Percentiles rank a stretch among this genome's conserved stretches.
phyloP scores from a whole-genome alignment of 1,139 yeast species.

The Pichia sp. region DNA sequence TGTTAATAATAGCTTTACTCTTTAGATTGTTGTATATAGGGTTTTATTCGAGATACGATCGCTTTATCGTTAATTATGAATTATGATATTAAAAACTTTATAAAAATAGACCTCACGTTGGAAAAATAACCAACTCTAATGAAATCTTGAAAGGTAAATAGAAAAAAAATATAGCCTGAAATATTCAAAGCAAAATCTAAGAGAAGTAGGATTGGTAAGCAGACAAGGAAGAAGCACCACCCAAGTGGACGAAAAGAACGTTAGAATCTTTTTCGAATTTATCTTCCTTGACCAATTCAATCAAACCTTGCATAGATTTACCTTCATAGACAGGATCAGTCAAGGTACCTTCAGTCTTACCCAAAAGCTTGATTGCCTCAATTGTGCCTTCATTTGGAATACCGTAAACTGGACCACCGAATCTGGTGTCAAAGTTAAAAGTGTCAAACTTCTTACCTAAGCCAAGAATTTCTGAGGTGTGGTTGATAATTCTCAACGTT shows the following conservation, averaged over 20 bases:
- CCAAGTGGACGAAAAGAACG: constrained; percentile 30
- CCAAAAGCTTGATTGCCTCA: constrained; percentile 32
- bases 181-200: too few relatives aligned
- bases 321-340: constrained; percentile 35
- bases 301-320: constrained; percentile 33
- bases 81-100: neutral
- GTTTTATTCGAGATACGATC: too few relatives aligned
- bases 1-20: too few relatives aligned
- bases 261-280: constrained; percentile 30
- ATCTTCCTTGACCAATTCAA: constrained; percentile 26
- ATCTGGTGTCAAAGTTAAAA: constrained; percentile 29
- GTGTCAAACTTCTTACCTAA: constrained; percentile 27
- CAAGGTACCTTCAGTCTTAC: constrained; percentile 32
- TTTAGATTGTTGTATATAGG: too few relatives aligned
- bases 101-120: neutral
- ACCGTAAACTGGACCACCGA: constrained; percentile 33
- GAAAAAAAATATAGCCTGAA: too few relatives aligned
- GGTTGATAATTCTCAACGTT: constrained; percentile 32
- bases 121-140: too few relatives aligned
- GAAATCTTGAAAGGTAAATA: too few relatives aligned
- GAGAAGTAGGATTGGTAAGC: constrained; percentile 27
- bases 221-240: constrained; percentile 33
- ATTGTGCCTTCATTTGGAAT: constrained; percentile 34
- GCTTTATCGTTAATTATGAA: too few relatives aligned
- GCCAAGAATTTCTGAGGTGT: constrained; percentile 31